These are phyloP conservation scores for Globisporangium spiculum DNA, from an alignment of 352 stramenopile genomes.

Conservation along the genomic window DNA sequence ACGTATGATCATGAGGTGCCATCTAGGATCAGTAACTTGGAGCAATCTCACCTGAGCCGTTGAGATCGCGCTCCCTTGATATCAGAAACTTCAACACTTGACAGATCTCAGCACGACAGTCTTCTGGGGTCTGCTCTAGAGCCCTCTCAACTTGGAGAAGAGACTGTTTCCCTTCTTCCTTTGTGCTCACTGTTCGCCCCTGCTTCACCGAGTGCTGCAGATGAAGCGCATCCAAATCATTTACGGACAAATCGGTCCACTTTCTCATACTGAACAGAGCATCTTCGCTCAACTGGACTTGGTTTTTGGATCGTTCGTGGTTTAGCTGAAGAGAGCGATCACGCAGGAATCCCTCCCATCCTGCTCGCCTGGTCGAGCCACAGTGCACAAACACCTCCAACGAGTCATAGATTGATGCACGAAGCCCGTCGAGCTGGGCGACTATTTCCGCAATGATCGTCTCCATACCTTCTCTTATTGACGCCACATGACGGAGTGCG, in stretches of 20 bases:
- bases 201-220: not conserved
- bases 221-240: constrained; percentile 41
- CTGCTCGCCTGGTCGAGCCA: not conserved
- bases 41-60: not conserved
- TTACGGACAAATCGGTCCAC: constrained; percentile 46
- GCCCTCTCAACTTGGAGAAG: constrained; percentile 45
- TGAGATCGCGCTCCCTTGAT: not conserved
- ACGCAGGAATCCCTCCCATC: not conserved
- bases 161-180: constrained; percentile 19
- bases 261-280: constrained; percentile 28
- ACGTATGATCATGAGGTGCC: no score
- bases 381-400: constrained; percentile 57
- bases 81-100: constrained; percentile 39
- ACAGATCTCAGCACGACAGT: constrained; percentile 58
- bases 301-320: not conserved
- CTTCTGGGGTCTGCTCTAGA: constrained; percentile 43
- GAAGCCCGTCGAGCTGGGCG: constrained; percentile 48
- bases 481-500: constrained; percentile 10
- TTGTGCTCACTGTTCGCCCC: not conserved
- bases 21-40: constrained; percentile 2
- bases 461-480: constrained; percentile 19
- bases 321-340: not conserved
- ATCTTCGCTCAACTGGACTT: constrained; percentile 8
- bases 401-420: constrained; percentile 55
- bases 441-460: constrained; percentile 18